Evolutionary conservation across 2,329 filamentous ascomycete genomes (phyloP).

Genomic region (Aspergillus fumigatiaffinis): DNA sequence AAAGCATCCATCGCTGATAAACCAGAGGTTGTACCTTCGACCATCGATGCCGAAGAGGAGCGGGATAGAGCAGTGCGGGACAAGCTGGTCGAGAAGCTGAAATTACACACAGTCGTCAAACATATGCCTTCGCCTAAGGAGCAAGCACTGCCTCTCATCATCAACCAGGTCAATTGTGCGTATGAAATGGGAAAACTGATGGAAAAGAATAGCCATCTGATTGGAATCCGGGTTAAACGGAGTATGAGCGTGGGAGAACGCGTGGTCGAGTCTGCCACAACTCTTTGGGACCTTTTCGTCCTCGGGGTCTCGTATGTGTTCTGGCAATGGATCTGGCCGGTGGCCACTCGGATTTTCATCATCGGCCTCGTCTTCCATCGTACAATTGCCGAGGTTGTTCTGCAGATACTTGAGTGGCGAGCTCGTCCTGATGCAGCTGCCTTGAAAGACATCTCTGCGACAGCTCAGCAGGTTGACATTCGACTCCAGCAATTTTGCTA

Average conservation of each 20-base stretch:
- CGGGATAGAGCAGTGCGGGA: slow-evolving; percentile 60
- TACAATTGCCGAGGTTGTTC: slow-evolving; percentile 71
- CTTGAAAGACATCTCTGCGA: slow-evolving; percentile 92
- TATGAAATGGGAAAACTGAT: slow-evolving; percentile 82
- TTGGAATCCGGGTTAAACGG: slow-evolving; percentile 76
- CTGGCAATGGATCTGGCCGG: slow-evolving; percentile 71
- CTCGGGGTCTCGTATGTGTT: slow-evolving; percentile 67
- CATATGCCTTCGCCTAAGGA: slow-evolving; percentile 78
- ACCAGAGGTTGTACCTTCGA: slow-evolving; percentile 41
- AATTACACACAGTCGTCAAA: slow-evolving; percentile 77
- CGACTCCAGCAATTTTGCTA: slow-evolving; percentile 97
- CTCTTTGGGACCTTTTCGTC: slow-evolving; percentile 71
- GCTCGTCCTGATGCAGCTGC: slow-evolving; percentile 73
- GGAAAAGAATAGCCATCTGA: slow-evolving; percentile 82
- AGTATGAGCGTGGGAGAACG: slow-evolving; percentile 89
- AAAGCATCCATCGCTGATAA: slow-evolving; percentile 49
- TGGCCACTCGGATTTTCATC: slow-evolving; percentile 70
- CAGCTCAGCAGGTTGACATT: slow-evolving; percentile 95
- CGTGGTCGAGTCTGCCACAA: slow-evolving; percentile 88
- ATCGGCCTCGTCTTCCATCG: slow-evolving; percentile 75
- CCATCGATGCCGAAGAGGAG: slow-evolving; percentile 70
- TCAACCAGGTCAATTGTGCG: slow-evolving; percentile 94
- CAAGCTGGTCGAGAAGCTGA: slow-evolving; percentile 77
- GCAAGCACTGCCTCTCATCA: slow-evolving; percentile 70
- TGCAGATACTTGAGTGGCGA: slow-evolving; percentile 81